phyloP scores from a whole-genome alignment of 768 basidiomycete genomes.

The Tricholoma matsutake region DNA sequence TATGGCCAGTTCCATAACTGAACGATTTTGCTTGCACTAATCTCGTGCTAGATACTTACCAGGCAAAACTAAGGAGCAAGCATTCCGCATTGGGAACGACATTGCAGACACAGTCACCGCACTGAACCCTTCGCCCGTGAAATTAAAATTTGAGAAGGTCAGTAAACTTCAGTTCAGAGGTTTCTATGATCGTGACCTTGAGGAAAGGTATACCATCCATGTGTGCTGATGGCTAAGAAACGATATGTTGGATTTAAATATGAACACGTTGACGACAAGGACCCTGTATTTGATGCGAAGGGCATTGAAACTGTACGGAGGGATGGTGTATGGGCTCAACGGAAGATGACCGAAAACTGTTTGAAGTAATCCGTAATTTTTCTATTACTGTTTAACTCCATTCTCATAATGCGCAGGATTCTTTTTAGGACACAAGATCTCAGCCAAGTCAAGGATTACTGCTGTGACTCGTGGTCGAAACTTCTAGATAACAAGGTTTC shows the following conservation, averaged over 20 bases:
- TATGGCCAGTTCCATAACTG: slow-evolving; percentile 19
- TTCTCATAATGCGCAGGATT: slow-evolving; percentile 48
- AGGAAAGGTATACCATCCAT: slow-evolving; percentile 88
- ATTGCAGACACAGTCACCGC: slow-evolving; percentile 87
- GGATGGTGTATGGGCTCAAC: slow-evolving; percentile 87
- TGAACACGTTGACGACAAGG: slow-evolving; percentile 74
- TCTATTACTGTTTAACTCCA: not conserved
- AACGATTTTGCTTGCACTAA: not conserved
- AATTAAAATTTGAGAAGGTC: slow-evolving; percentile 98
- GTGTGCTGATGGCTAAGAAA: slow-evolving; percentile 96
- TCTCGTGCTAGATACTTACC: slow-evolving; percentile 54
- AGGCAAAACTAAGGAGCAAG: slow-evolving; percentile 90
- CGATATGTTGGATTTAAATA: slow-evolving; percentile 98
- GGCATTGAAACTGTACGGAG: slow-evolving; percentile 96
- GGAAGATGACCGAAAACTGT: slow-evolving; percentile 89
- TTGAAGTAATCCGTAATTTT: slow-evolving; percentile 61
- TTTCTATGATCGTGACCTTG: not conserved
- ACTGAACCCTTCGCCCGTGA: slow-evolving; percentile 86
- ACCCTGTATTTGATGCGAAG: slow-evolving; percentile 90
- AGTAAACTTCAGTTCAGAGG: slow-evolving; percentile 2
- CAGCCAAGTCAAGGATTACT: slow-evolving; percentile 86
- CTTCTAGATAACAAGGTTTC: slow-evolving; percentile 78
- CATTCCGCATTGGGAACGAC: slow-evolving; percentile 89
- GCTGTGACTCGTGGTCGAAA: slow-evolving; percentile 79
- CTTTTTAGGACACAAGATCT: slow-evolving; percentile 89